Conservation (phyloP, 75 land plant genomes). For the Sequoiadendron giganteum region DNA sequence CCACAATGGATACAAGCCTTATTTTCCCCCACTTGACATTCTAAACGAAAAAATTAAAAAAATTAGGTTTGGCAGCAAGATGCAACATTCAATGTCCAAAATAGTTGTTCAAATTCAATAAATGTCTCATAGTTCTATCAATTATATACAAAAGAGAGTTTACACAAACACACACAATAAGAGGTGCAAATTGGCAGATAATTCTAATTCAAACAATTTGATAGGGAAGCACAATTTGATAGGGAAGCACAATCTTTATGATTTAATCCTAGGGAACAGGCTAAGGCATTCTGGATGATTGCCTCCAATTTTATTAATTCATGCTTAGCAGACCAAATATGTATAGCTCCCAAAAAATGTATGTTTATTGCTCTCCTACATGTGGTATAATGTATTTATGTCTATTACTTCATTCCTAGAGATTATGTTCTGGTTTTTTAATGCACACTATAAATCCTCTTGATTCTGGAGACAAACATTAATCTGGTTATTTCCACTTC, state of each 20-base stretch:
- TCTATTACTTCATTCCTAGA: neutral
- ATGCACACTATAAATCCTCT: neutral
- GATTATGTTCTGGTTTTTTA: neutral
- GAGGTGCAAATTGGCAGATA: too few relatives aligned
- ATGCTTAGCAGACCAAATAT: constrained; percentile 76
- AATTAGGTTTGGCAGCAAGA: too few relatives aligned
- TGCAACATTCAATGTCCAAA: too few relatives aligned
- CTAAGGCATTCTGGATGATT: constrained; percentile 30
- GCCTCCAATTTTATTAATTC: constrained; percentile 57
- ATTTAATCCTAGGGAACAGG: constrained; percentile 54
- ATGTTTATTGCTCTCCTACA: constrained; percentile 9
- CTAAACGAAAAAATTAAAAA: too few relatives aligned
- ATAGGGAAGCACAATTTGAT: constrained; percentile 17
- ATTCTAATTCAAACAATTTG: neutral
- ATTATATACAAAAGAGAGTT: too few relatives aligned
- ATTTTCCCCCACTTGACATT: too few relatives aligned
- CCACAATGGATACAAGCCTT: too few relatives aligned
- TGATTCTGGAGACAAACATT: neutral
- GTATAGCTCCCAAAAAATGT: constrained; percentile 86
- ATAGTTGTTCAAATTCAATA: too few relatives aligned
- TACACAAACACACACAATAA: too few relatives aligned
- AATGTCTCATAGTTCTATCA: too few relatives aligned
- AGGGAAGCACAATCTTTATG: constrained; percentile 71
- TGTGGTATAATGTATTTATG: neutral
- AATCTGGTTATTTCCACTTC: neutral